phyloP scores from a whole-genome alignment of 2,329 filamentous ascomycete species.

The Paraphoma sp. region DNA sequence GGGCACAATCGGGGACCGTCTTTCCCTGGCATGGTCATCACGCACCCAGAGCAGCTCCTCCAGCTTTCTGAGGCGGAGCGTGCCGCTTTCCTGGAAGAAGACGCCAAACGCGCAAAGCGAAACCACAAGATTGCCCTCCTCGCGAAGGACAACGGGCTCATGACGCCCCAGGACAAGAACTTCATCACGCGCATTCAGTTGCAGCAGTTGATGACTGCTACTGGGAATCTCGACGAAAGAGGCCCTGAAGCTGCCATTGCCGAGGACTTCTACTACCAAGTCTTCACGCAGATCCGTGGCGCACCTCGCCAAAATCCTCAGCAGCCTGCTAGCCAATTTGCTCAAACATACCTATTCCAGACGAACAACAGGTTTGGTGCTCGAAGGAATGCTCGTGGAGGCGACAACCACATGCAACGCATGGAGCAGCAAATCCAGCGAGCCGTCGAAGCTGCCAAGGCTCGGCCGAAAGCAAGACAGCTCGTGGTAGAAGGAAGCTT shows the following conservation, averaged over 20 bases:
- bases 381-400: conserved; percentile 79
- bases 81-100: conserved; percentile 82
- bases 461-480: conserved; percentile 96
- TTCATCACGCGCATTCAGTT: conserved; percentile 98
- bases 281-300: conserved; percentile 91
- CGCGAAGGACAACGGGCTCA: conserved; percentile 92
- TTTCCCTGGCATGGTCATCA: conserved; percentile 60
- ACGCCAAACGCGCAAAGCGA: conserved; percentile 92
- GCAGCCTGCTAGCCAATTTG: conserved; percentile 93
- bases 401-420: conserved; percentile 96
- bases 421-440: conserved; percentile 99
- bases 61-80: conserved; percentile 85
- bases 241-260: conserved; percentile 80
- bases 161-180: conserved; percentile 99
- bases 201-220: conserved; percentile 92
- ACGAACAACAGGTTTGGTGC: conserved; percentile 83
- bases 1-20: conserved; percentile 55
- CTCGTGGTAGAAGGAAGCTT: conserved; percentile 94
- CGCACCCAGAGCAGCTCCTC: conserved; percentile 75
- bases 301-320: conserved; percentile 89
- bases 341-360: conserved; percentile 96
- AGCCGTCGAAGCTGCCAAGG: conserved; percentile 95
- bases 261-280: conserved; percentile 99
- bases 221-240: conserved; percentile 82
- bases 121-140: conserved; percentile 97